Percentiles rank a stretch among this genome's conserved stretches.
phyloP scores from a whole-genome alignment of 805 yeast species.

The Lipomyces orientalis region DNA sequence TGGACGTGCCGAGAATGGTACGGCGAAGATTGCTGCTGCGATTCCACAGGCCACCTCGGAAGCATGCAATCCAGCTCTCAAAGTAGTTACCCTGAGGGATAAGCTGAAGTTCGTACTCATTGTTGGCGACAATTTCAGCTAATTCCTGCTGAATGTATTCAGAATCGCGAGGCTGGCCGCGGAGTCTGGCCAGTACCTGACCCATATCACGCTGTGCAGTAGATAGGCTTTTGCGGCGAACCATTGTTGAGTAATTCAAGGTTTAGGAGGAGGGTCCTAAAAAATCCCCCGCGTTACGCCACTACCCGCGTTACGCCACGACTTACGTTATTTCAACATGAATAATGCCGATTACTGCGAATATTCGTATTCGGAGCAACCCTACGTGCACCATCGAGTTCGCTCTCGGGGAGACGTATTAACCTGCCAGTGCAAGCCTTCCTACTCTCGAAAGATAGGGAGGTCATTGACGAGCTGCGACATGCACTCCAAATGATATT shows the following conservation, averaged over 20 bases:
- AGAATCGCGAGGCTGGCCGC: conserved; percentile 50
- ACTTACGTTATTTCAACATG: too few relatives aligned
- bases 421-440: not conserved
- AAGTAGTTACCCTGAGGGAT: conserved; percentile 17
- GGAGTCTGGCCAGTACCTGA: conserved; percentile 59
- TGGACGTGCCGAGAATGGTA: conserved; percentile 65
- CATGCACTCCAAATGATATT: too few relatives aligned
- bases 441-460: not conserved
- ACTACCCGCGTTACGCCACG: too few relatives aligned
- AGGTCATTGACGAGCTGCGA: not conserved
- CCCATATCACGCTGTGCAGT: too few relatives aligned
- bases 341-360: too few relatives aligned
- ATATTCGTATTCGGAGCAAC: too few relatives aligned
- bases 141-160: conserved; percentile 54
- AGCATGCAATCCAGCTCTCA: conserved; percentile 21
- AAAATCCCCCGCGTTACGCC: too few relatives aligned
- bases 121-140: conserved; percentile 56
- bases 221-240: too few relatives aligned
- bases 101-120: conserved; percentile 51
- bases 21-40: conserved; percentile 36
- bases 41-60: conserved; percentile 20
- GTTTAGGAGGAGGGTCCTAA: too few relatives aligned
- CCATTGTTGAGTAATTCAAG: too few relatives aligned
- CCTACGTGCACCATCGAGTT: not conserved
- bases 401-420: not conserved